Evolutionary conservation across 78 protist species (phyloP).

Genomic region (Pigoraptor vietnamica): DNA sequence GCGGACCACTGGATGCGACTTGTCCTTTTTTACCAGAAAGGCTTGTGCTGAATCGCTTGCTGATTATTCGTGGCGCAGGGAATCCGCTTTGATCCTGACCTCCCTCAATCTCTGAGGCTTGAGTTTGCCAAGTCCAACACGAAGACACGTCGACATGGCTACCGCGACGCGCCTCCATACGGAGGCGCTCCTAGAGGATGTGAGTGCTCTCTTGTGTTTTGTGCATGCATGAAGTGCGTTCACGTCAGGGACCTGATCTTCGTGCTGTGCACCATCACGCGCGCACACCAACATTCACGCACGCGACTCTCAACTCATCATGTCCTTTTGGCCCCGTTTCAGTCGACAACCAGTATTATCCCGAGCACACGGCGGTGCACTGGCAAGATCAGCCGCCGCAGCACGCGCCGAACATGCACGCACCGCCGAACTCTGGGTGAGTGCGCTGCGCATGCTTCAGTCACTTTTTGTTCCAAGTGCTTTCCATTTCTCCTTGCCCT

Average conservation of each 20-base stretch:
- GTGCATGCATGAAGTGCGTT: too few species aligned
- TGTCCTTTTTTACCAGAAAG: background rate
- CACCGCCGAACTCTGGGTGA: background rate
- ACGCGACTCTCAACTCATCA: too few species aligned
- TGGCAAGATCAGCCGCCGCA: background rate
- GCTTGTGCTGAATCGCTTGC: background rate
- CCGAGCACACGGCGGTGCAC: background rate
- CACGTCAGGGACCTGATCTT: too few species aligned
- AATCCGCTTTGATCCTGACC: slow-evolving; percentile 5
- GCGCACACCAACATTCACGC: too few species aligned
- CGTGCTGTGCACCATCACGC: too few species aligned
- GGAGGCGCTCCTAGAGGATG: background rate
- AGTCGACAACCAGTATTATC: background rate
- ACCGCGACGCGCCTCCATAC: background rate
- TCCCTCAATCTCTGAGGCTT: background rate
- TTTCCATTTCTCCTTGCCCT: background rate
- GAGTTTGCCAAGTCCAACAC: slow-evolving; percentile 9
- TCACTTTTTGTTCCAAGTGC: background rate
- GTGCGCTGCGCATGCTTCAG: background rate
- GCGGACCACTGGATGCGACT: too few species aligned
- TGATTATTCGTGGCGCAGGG: background rate
- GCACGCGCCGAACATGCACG: background rate
- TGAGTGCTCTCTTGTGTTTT: background rate
- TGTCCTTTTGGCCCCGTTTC: too few species aligned
- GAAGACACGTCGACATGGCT: background rate